Evolutionary conservation across 164 flowering plant genomes (phyloP), one percentile per base, ranked within the genome.

Genomic region (Santalum album): DNA sequence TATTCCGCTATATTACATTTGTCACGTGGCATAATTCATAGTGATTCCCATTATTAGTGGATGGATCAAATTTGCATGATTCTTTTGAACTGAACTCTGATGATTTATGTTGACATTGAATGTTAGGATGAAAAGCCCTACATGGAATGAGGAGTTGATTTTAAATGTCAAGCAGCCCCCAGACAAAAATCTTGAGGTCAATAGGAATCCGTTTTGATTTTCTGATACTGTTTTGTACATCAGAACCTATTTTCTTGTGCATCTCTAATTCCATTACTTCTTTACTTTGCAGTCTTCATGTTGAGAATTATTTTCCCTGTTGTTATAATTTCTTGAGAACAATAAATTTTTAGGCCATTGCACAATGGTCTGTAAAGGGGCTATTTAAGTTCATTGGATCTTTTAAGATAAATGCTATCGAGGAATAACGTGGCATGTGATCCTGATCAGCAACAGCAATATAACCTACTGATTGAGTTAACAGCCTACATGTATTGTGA

Each of bases 81-180:
- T 25, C 11, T 47, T 11, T 12, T 23, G 25, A n/a, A n/a, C n/a
- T n/a, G n/a, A n/a, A 12, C 21, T 49, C 17, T 25, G 19, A 40
- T 43, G 0, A 10, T 39, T 40, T 10, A 40, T 12, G 23, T 15
- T 21, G 16, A 20, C 14, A 48, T 25, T 60, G 39, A 47, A 32
- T 73, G 51, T 34, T 80, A 92, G 99, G 83, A 84, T 82, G 42
- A 92, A 75, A 69, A 81, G 81, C 35, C 99, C 99, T 39, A 73
- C 73, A 34, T 92, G 99, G 99, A 80, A 92, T 71, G 96, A 86
- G 67, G 87, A 92, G 18, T 73, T 92, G 47, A 61, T 74, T 52
- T 65, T 92, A 35, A 78, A 89, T 69, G 77, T 83, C 57, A 89
- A 80, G 77, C 78, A 39, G 61, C 75, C 78, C 24, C 75, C 84